Percentiles rank a stretch among this genome's conserved stretches.
Evolutionary conservation across 1,284 basidiomycete species (phyloP).

Genomic region (Cryptococcus hybrid): DNA sequence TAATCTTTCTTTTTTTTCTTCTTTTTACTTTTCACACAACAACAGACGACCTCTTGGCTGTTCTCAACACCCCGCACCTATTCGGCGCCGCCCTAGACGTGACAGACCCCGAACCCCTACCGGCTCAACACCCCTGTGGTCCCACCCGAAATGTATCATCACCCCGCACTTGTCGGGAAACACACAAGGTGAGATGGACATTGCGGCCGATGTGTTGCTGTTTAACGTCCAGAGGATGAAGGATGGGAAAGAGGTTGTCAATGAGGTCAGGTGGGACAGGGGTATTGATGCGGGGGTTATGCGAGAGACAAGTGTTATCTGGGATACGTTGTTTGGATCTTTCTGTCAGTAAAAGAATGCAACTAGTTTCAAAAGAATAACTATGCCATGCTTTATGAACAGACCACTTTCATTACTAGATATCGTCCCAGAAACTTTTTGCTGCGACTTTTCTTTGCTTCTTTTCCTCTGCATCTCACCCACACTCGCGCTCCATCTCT

Average conservation of each 20-base stretch:
- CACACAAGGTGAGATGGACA: slow-evolving; percentile 34
- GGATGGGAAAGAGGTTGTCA: slow-evolving; percentile 25
- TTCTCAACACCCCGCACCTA: slow-evolving; percentile 26
- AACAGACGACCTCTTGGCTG: slow-evolving; percentile 33
- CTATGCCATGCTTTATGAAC: too few species aligned
- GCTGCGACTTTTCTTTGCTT: too few species aligned
- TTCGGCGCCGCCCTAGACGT: slow-evolving; percentile 44
- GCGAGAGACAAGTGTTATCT: background rate
- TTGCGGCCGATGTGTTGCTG: slow-evolving; percentile 42
- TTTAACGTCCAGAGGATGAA: slow-evolving; percentile 37
- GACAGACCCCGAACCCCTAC: slow-evolving; percentile 45
- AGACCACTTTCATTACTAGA: too few species aligned
- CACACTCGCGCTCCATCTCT: too few species aligned
- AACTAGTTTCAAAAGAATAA: too few species aligned
- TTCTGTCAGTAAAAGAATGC: too few species aligned
- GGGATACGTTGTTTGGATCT: too few species aligned
- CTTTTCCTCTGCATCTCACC: too few species aligned
- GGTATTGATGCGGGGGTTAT: slow-evolving; percentile 24
- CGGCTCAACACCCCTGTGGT: slow-evolving; percentile 29
- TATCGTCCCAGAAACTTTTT: too few species aligned
- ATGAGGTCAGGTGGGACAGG: slow-evolving; percentile 31
- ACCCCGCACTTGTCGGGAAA: slow-evolving; percentile 40
- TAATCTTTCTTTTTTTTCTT: background rate
- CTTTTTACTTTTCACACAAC: background rate
- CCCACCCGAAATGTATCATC: slow-evolving; percentile 38